Percentiles rank a stretch among this genome's conserved stretches.
These are phyloP conservation scores for Pouteria campechiana DNA, from an alignment of 179 eudicot genomes.

Conservation along the genomic window DNA sequence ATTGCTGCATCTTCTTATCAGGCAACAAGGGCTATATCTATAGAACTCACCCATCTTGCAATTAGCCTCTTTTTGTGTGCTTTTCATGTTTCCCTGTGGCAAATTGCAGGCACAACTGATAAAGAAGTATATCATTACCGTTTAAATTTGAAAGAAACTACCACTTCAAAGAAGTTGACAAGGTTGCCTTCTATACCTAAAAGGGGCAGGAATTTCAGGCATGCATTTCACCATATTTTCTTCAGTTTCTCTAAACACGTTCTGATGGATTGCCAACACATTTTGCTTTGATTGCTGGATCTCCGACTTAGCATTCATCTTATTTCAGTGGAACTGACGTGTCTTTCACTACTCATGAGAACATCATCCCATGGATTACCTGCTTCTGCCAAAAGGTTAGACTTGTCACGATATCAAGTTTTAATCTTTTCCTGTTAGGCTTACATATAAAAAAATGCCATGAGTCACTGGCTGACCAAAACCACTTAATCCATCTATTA, in stretches of 20 bases:
- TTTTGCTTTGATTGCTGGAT: neutral
- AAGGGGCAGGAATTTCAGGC: conserved; percentile 61
- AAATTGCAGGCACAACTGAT: conserved; percentile 34
- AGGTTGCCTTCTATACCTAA: conserved; percentile 51
- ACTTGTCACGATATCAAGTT: neutral
- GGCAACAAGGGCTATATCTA: no score
- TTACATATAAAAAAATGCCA: no score
- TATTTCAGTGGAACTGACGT: conserved; percentile 71
- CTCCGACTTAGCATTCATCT: no score
- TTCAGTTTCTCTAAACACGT: no score
- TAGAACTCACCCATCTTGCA: no score
- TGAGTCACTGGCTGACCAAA: no score
- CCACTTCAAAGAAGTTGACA: conserved; percentile 20
- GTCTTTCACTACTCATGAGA: conserved; percentile 28
- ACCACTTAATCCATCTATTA: no score
- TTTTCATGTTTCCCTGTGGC: conserved; percentile 1
- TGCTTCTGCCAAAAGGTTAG: conserved; percentile 47
- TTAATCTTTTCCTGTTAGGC: no score
- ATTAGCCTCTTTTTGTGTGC: neutral
- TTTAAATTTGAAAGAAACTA: conserved; percentile 37
- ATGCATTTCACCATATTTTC: conserved; percentile 1
- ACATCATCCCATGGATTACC: conserved; percentile 26
- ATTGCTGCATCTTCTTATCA: no score
- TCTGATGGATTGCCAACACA: neutral
- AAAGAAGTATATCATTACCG: conserved; percentile 37